A percentile compares a stretch with the other conserved stretches of the same genome.
These are phyloP conservation scores for Botrytis fragariae DNA, from an alignment of 2,329 filamentous ascomycete genomes.

Conservation along the genomic window DNA sequence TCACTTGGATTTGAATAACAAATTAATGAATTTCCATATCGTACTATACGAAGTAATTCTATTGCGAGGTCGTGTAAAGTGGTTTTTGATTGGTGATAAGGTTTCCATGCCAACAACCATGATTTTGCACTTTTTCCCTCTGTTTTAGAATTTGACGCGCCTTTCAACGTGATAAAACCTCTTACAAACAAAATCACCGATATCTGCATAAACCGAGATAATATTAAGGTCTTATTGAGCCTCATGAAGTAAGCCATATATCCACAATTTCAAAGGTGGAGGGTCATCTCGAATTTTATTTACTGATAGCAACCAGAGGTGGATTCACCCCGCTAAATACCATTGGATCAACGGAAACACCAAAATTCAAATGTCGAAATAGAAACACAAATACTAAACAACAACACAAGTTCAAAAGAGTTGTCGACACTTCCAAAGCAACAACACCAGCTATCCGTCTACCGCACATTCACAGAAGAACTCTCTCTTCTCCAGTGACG, in stretches of 20 bases:
- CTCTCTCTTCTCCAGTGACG: background rate
- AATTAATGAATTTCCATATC: background rate
- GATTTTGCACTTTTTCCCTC: conserved; percentile 5
- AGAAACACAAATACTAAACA: conserved; percentile 2
- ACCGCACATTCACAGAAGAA: background rate
- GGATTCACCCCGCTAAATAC: conserved; percentile 21
- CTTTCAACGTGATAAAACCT: background rate
- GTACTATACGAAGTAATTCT: background rate
- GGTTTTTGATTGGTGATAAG: conserved; percentile 19
- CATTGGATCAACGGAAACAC: conserved; percentile 20
- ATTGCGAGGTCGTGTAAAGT: conserved; percentile 14
- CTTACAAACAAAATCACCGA: background rate
- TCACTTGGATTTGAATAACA: background rate
- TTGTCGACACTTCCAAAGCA: background rate
- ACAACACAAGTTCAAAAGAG: conserved; percentile 2
- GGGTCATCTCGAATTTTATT: background rate
- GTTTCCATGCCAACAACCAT: conserved; percentile 18
- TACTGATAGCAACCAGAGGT: conserved; percentile 17
- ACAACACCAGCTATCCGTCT: background rate
- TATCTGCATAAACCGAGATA: background rate
- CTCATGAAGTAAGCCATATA: conserved; percentile 20
- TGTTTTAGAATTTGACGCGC: conserved; percentile 1
- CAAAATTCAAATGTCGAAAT: conserved; percentile 16
- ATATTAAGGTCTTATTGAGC: background rate
- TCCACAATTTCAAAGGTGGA: background rate